These are phyloP conservation scores for Xerocomus cyaneibrunnescens DNA, from an alignment of 1,284 basidiomycete species.

Conservation along the genomic window DNA sequence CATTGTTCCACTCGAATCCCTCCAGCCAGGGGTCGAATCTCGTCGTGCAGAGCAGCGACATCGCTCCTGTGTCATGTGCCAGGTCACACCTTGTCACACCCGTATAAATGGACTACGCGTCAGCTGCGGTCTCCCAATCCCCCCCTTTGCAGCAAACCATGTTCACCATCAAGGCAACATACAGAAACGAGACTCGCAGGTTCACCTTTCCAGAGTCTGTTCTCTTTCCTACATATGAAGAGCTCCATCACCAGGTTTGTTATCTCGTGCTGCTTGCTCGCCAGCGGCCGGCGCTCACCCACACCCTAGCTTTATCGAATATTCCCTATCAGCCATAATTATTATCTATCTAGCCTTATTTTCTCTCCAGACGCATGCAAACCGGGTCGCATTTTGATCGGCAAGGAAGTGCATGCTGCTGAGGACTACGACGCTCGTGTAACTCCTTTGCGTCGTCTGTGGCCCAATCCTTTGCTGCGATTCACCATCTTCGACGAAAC, in stretches of 20 bases:
- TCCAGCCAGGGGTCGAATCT: conserved; percentile 55
- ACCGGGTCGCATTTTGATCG: conserved; percentile 56
- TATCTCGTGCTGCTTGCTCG: conserved; percentile 7
- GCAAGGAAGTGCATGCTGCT: conserved; percentile 54
- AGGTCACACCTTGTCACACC: conserved; percentile 27
- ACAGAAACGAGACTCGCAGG: conserved; percentile 50
- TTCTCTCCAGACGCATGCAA: conserved; percentile 58
- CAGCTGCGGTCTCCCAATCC: conserved; percentile 20
- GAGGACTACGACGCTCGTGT: conserved; percentile 57
- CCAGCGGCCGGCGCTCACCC: conserved; percentile 16
- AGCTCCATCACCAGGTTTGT: conserved; percentile 46
- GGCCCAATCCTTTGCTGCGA: conserved; percentile 57
- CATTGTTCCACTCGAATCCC: conserved; percentile 55
- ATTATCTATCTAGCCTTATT: conserved; percentile 62
- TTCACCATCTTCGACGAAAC: conserved; percentile 59
- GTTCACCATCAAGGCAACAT: conserved; percentile 58
- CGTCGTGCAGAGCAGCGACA: conserved; percentile 26
- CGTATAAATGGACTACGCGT: conserved; percentile 19
- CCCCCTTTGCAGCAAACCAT: conserved; percentile 37
- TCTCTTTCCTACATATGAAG: conserved; percentile 44
- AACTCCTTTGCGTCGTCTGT: conserved; percentile 49
- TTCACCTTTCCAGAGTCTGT: conserved; percentile 42
- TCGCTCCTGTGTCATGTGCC: background rate
- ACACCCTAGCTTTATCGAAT: conserved; percentile 60
- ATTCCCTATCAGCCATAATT: conserved; percentile 58